Evolutionary conservation across 78 protist genomes (phyloP).

Genomic region (Protostelium mycophagum): DNA sequence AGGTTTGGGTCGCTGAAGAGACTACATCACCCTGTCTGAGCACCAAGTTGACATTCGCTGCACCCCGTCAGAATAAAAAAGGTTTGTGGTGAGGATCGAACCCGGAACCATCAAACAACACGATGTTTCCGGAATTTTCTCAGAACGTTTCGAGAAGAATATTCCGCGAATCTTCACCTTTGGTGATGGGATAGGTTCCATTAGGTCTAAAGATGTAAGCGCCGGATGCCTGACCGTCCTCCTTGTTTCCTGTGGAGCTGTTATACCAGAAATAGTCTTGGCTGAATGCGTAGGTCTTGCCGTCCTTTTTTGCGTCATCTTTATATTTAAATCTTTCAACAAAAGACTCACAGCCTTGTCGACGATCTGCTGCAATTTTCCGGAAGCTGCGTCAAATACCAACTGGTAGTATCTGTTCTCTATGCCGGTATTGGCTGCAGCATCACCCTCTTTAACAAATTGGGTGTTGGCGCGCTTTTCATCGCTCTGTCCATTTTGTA

Average conservation of each 20-base stretch:
- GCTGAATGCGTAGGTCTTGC: background rate
- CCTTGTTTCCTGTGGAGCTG: slow-evolving; percentile 14
- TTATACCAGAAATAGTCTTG: slow-evolving; percentile 45
- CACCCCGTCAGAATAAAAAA: background rate
- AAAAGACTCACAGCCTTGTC: background rate
- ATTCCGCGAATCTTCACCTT: no score
- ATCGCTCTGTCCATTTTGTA: background rate
- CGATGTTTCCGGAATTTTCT: no score
- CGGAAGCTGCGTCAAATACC: slow-evolving; percentile 26
- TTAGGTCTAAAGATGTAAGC: slow-evolving; percentile 87
- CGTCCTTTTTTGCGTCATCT: background rate
- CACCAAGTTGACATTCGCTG: background rate
- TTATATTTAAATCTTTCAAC: no score
- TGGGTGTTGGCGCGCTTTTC: background rate
- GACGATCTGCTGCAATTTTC: slow-evolving; percentile 16
- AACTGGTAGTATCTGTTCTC: slow-evolving; percentile 12
- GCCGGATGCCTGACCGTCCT: slow-evolving; percentile 62
- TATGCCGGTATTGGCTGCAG: background rate
- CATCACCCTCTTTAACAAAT: background rate
- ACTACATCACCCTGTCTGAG: background rate
- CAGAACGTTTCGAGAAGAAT: no score
- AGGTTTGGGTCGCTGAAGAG: slow-evolving; percentile 9
- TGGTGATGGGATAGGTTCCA: background rate
- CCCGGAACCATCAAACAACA: no score
- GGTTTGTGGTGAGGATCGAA: no score